Percentiles rank a stretch among this genome's conserved stretches.
These are phyloP conservation scores for Flammula alnicola DNA, from an alignment of 1,284 basidiomycete genomes.

Conservation along the genomic window DNA sequence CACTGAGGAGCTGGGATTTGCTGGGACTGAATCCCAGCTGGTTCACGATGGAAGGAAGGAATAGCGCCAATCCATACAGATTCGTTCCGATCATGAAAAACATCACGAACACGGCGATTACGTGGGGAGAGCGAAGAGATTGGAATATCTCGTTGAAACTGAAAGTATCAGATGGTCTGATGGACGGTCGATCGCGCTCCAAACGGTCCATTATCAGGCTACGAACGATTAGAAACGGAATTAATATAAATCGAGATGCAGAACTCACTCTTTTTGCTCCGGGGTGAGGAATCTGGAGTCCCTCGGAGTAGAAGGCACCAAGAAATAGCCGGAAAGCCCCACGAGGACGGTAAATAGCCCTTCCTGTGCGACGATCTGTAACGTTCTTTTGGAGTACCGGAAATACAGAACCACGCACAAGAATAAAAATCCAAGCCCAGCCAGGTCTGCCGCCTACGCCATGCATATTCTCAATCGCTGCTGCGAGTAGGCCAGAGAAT, in stretches of 20 bases:
- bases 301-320: slow-evolving; percentile 54
- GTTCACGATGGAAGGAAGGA: slow-evolving; percentile 55
- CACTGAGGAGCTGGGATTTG: slow-evolving; percentile 50
- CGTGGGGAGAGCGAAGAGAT: slow-evolving; percentile 39
- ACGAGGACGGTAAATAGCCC: slow-evolving; percentile 56
- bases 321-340: slow-evolving; percentile 49
- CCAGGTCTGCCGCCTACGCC: slow-evolving; percentile 51
- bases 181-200: slow-evolving; percentile 33
- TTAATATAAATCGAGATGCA: not conserved
- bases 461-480: slow-evolving; percentile 54
- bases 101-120: slow-evolving; percentile 41
- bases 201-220: slow-evolving; percentile 33
- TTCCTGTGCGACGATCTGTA: slow-evolving; percentile 36
- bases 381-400: not conserved
- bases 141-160: slow-evolving; percentile 25
- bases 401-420: slow-evolving; percentile 35
- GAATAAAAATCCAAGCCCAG: slow-evolving; percentile 74
- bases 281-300: slow-evolving; percentile 47
- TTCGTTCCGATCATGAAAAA: slow-evolving; percentile 52
- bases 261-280: slow-evolving; percentile 42
- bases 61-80: slow-evolving; percentile 48
- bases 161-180: slow-evolving; percentile 37
- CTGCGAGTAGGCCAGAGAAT: slow-evolving; percentile 63
- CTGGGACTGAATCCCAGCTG: slow-evolving; percentile 48
- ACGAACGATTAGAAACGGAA: slow-evolving; percentile 9